Evolutionary conservation across 345 rosid genomes (phyloP).

Genomic region (Gossypium turneri): DNA sequence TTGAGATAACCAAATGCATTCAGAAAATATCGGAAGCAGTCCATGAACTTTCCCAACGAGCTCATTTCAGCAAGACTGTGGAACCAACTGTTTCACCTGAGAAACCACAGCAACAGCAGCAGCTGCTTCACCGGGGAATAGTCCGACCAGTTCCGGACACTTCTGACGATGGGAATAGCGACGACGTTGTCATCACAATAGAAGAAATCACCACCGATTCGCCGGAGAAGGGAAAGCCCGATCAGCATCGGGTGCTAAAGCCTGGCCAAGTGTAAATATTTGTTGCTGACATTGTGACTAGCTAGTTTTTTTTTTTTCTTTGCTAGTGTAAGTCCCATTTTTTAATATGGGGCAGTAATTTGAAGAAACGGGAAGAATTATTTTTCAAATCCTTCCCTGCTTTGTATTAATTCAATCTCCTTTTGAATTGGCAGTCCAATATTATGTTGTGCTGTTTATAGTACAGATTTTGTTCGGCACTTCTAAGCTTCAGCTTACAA

Average conservation of each 20-base stretch:
- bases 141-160: conserved; percentile 49
- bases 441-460: background rate
- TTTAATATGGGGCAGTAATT: background rate
- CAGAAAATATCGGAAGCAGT: conserved; percentile 50
- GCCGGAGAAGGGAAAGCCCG: conserved; percentile 22
- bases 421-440: background rate
- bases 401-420: conserved; percentile 5
- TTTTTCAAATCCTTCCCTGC: conserved; percentile 1
- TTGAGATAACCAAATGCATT: conserved; percentile 41
- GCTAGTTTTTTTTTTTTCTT: background rate
- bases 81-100: conserved; percentile 40
- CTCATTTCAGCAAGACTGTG: conserved; percentile 45
- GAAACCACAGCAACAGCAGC: conserved; percentile 46
- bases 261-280: conserved; percentile 4
- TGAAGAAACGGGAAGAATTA: background rate
- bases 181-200: conserved; percentile 39
- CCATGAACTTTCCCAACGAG: conserved; percentile 49
- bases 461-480: background rate
- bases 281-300: background rate
- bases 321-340: background rate
- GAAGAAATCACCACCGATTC: conserved; percentile 23
- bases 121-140: conserved; percentile 50
- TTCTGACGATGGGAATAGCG: conserved; percentile 11
- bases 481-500: no score
- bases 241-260: background rate